Evolutionary conservation across 2,329 filamentous ascomycete genomes (phyloP).

Genomic region (Sporothrix euskadiensis): DNA sequence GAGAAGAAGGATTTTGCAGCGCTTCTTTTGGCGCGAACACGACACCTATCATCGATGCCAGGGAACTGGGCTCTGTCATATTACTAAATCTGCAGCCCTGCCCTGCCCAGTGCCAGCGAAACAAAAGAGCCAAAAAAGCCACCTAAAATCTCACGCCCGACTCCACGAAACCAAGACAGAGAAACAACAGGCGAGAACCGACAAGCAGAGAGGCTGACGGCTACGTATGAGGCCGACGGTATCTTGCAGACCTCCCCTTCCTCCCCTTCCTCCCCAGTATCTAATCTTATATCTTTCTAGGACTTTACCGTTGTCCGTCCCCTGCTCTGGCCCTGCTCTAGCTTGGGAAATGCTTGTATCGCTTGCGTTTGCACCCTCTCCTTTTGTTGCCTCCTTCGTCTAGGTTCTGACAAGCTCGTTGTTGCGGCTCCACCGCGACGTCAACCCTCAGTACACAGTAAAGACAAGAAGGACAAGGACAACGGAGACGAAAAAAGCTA

Average conservation of each 20-base stretch:
- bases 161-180: not conserved
- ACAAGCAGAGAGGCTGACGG: not conserved
- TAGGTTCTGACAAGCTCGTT: not conserved
- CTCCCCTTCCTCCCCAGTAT: too few relatives aligned
- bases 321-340: not conserved
- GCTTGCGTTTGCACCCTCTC: not conserved
- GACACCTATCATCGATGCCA: not conserved
- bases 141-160: not conserved
- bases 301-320: not conserved
- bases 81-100: not conserved
- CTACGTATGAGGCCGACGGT: not conserved
- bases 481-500: too few relatives aligned
- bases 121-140: not conserved
- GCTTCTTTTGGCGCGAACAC: not conserved
- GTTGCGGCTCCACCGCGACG: not conserved
- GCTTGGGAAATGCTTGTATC: not conserved
- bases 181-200: not conserved
- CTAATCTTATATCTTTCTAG: too few relatives aligned
- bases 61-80: not conserved
- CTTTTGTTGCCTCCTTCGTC: slow-evolving; percentile 7
- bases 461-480: too few relatives aligned
- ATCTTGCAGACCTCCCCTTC: too few relatives aligned
- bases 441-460: not conserved
- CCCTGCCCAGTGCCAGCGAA: not conserved
- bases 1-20: not conserved